Base-by-base conservation (phyloP, 164 flowering plant genomes). In the Stephania yunnanensis region DNA sequence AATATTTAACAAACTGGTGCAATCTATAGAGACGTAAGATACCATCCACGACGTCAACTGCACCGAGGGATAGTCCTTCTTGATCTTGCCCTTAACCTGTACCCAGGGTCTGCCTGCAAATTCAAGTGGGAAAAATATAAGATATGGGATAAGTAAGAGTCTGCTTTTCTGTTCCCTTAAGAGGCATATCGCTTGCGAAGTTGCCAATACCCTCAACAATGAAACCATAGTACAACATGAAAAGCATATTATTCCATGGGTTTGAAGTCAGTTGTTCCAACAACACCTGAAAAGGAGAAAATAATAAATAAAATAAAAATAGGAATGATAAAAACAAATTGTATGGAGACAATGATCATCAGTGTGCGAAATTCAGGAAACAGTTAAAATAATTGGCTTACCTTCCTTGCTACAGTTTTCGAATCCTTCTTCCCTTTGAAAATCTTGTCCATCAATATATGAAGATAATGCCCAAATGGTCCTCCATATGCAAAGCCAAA, bases 371-470 rank as follows among this genome's bases (percentile, higher is more conserved):
- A 48, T 20, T 50, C 17, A 50, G 36, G 10, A 50, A 19, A 22
- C 68, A 70, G 13, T 5, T 53, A 10, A 69, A 64, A n/a, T 58
- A 12, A n/a, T 42, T 4, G 69, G 72, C 72, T 20, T 85, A 95
- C 99, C 99, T 94, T 96, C 84, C 92, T 88, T 63, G 91, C 97
- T 6, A 93, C 92, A 7, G 99, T 90, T 78, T 80, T 85, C 0
- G 82, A 64, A 78, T 92, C 99, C 82, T 86, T 91, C 86, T 86
- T 93, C 73, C 98, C 99, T 78, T 92, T 91, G 87, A 96, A 96
- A 73, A 94, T 79, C 72, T 86, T 89, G 72, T 94, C 98, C 75
- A 94, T 83, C 68, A 88, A 46, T 73, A 81, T 79, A 75, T 96
- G 92, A 78, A 90, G 71, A 78, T 79, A 96, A 79, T 96, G 99